Evolutionary conservation across 768 basidiomycete genomes (phyloP), one percentile per base, ranked within the genome.

Genomic region (Collybia sordida): DNA sequence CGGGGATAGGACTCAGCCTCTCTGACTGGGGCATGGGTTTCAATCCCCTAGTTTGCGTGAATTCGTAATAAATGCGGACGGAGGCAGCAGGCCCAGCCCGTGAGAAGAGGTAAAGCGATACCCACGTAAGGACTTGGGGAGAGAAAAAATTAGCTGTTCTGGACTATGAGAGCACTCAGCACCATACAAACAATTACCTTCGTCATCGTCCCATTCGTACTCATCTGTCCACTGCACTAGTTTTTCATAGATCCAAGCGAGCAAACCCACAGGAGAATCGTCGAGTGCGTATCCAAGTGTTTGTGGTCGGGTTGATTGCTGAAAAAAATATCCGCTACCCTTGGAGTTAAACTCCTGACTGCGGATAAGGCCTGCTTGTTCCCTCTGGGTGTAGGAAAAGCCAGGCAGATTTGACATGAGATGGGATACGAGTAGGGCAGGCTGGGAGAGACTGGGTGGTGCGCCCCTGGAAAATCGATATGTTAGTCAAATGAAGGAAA

Each of bases 81-180:
- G 83, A 75, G 0, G 83, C 81, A 2, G 81, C 71, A 3, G 84
- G 82, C 0, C 83, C 82, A 0, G 75, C 72, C 2, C 76, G 73
- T 4, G 82, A 83, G 63, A 85, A 83, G 69, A 72, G 76, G 54
- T 81, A 83, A 14, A 83, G 69, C 1, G 80, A 82, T 4, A 82
- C 60, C 82, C 83, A 86, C 0, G 79, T 81, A 24, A 86, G 55
- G 1, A 84, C 83, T 83, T 31, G 6, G 3, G 9, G 11, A 31
- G 31, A 31, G 31, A 31, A 6, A 31, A 12, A 31, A 31, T 31
- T 31, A 31, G 31, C 3, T 14, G 11, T 31, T 27, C 5, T 31
- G 14, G 9, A 12, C 9, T 3, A 31, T 4, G 31, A 31, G 31
- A 31, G 23, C 17, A 41, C 3, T 12, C 14, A 17, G 18, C 3